A percentile compares a stretch with the other conserved stretches of the same genome.
Conservation (phyloP, 2,329 filamentous ascomycete species). For the Fragosphaeria purpurea region DNA sequence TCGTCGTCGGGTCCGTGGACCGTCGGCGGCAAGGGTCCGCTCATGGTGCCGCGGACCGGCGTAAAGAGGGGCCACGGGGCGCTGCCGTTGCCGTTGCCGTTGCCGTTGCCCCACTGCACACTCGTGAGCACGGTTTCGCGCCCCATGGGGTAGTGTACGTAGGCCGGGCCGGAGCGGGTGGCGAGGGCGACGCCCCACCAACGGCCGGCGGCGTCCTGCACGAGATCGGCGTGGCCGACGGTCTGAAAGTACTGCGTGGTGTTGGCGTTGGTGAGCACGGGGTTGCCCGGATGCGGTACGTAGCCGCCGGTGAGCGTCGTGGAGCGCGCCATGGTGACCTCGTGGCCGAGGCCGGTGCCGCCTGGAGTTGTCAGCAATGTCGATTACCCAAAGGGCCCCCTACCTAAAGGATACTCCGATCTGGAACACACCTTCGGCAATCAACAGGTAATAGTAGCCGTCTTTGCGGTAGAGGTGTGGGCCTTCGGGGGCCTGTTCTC, state of each 20-base stretch:
- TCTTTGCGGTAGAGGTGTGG: constrained; percentile 44
- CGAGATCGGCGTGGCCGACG: constrained; percentile 47
- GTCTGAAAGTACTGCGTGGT: constrained; percentile 38
- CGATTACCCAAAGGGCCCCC: neutral
- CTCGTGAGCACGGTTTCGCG: constrained; percentile 31
- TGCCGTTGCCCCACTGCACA: constrained; percentile 24
- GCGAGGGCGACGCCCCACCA: constrained; percentile 34
- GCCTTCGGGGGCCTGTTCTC: constrained; percentile 33
- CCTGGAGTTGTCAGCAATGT: constrained; percentile 14
- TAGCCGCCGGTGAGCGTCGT: constrained; percentile 33
- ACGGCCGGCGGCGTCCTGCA: constrained; percentile 34
- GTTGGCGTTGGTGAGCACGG: constrained; percentile 35
- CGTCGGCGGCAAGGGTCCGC: constrained; percentile 15
- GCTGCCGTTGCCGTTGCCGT: too few relatives aligned
- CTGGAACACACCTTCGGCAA: constrained; percentile 33
- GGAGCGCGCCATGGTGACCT: constrained; percentile 37
- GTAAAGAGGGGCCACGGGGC: constrained; percentile 25
- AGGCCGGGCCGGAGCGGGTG: constrained; percentile 28
- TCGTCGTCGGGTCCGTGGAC: constrained; percentile 1
- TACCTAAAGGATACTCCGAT: neutral
- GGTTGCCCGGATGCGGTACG: constrained; percentile 31
- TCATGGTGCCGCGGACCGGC: constrained; percentile 21
- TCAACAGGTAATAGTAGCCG: constrained; percentile 42
- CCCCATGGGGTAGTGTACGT: constrained; percentile 32
- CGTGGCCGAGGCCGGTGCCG: constrained; percentile 39